These are phyloP conservation scores for Carex littledalei DNA, from an alignment of 176 grass and related monocot species.

Conservation along the genomic window DNA sequence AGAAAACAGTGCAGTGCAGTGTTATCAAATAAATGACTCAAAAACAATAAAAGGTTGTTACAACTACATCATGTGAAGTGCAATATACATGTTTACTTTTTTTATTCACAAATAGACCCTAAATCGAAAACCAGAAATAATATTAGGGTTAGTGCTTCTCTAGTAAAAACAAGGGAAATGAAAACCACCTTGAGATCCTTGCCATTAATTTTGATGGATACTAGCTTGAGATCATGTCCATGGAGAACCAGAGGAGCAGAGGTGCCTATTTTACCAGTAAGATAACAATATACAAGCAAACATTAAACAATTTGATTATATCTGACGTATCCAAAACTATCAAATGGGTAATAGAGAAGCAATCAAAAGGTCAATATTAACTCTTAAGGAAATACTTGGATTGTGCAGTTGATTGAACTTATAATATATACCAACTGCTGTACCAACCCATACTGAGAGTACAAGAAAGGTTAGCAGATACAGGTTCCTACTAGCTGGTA, in stretches of 20 bases:
- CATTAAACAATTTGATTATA: neutral
- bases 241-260: conserved; percentile 75
- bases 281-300: neutral
- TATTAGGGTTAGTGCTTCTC: too few relatives aligned
- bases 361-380: conserved; percentile 11
- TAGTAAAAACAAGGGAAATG: neutral
- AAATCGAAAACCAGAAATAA: conserved; percentile 17
- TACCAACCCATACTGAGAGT: neutral
- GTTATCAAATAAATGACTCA: conserved; percentile 26
- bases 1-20: conserved; percentile 14
- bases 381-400: neutral
- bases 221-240: conserved; percentile 70
- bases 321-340: conserved; percentile 8
- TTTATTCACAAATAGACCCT: neutral
- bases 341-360: neutral
- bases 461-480: neutral
- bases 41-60: neutral
- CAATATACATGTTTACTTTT: neutral
- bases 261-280: conserved; percentile 28
- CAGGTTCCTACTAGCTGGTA: neutral
- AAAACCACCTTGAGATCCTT: conserved; percentile 62
- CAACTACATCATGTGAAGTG: neutral
- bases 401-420: neutral
- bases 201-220: conserved; percentile 86
- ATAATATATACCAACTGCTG: neutral